These are phyloP conservation scores for Backusella circina DNA, from an alignment of 192 early-diverging fungal genomes.

Conservation along the genomic window DNA sequence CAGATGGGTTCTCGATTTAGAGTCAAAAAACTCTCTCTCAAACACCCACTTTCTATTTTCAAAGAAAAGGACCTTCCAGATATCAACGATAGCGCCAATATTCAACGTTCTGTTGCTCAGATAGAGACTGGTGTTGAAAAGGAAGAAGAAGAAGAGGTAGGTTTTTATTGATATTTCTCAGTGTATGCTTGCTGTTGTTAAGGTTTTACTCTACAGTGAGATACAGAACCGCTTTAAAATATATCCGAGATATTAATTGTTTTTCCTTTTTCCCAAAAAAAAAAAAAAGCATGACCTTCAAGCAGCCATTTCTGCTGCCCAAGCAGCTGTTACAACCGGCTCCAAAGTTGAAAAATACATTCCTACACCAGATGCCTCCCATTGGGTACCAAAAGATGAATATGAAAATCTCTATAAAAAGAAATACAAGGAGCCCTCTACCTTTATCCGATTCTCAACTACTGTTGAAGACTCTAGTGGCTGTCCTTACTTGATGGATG, in stretches of 20 bases:
- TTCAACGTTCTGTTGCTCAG: conserved; percentile 58
- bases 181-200: not conserved
- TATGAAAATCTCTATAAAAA: conserved; percentile 69
- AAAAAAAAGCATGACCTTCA: conserved; percentile 81
- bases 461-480: conserved; percentile 86
- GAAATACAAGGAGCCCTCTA: conserved; percentile 69
- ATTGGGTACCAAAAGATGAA: conserved; percentile 47
- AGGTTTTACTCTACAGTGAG: conserved; percentile 1
- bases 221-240: conserved; percentile 14
- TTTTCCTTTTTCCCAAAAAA: not conserved
- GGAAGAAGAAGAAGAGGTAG: conserved; percentile 89
- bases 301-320: conserved; percentile 81
- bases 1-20: conserved; percentile 56
- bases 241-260: conserved; percentile 4
- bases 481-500: conserved; percentile 87
- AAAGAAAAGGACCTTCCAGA: conserved; percentile 80
- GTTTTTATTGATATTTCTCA: conserved; percentile 4
- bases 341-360: conserved; percentile 67
- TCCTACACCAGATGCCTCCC: conserved; percentile 90
- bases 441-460: conserved; percentile 82
- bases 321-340: conserved; percentile 59
- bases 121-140: conserved; percentile 96
- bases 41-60: conserved; percentile 79
- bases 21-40: conserved; percentile 85
- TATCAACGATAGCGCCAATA: conserved; percentile 71